A percentile compares a stretch with the other conserved stretches of the same genome.
Conservation (phyloP, 306 rosid genomes). For the Rubus parviflorus region DNA sequence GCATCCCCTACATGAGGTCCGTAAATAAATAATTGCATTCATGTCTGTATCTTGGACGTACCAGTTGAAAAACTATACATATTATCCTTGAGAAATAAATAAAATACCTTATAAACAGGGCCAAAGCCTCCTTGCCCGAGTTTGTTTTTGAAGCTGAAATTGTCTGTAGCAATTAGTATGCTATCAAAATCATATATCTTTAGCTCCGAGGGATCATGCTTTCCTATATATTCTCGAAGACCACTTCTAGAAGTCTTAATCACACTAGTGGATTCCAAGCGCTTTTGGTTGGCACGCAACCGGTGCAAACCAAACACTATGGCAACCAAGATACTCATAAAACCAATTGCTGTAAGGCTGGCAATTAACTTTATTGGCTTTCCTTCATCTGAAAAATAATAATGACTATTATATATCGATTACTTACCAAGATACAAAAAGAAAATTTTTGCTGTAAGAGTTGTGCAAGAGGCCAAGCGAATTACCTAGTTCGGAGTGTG, state of each 20-base stretch:
- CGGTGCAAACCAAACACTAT: not conserved
- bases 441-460: not conserved
- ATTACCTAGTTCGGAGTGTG: conserved; percentile 42
- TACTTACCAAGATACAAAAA: not conserved
- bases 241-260: not conserved
- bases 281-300: not conserved
- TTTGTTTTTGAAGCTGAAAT: not conserved
- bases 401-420: not conserved
- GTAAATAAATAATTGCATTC: not conserved
- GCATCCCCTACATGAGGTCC: conserved; percentile 21
- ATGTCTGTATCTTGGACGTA: not conserved
- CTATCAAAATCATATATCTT: not conserved
- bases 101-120: not conserved
- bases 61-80: too few species aligned
- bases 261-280: not conserved
- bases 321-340: not conserved
- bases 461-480: not conserved
- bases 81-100: not conserved
- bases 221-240: not conserved
- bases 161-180: not conserved
- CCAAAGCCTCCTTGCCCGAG: conserved; percentile 23
- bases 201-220: not conserved
- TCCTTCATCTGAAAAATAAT: not conserved
- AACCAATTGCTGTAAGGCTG: not conserved
- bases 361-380: conserved; percentile 4